A percentile compares a stretch with the other conserved stretches of the same genome.
Evolutionary conservation across 1,284 basidiomycete genomes (phyloP).

Genomic region (Moesziomyces aphidis): DNA sequence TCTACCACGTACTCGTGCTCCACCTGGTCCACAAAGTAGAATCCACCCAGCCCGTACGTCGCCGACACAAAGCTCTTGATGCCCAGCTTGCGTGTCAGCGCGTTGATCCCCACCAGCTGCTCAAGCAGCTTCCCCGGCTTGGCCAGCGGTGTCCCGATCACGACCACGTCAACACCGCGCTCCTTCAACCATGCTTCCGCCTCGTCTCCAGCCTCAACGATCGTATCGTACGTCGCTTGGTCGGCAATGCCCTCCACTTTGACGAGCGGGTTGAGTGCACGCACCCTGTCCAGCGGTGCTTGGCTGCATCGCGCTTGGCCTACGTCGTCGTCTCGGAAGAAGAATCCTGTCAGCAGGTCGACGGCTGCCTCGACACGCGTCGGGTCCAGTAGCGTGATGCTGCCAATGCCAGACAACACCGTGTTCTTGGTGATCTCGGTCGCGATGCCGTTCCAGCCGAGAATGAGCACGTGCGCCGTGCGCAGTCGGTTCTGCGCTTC

Average conservation of each 20-base stretch:
- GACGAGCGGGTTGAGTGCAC: conserved; percentile 91
- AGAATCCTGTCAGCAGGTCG: conserved; percentile 91
- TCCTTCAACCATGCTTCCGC: conserved; percentile 69
- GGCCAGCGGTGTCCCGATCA: conserved; percentile 33
- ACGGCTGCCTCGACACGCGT: conserved; percentile 69
- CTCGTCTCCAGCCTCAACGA: conserved; percentile 33
- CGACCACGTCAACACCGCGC: conserved; percentile 68
- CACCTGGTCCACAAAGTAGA: conserved; percentile 91
- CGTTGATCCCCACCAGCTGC: conserved; percentile 79
- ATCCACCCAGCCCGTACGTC: conserved; percentile 90
- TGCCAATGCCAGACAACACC: conserved; percentile 74
- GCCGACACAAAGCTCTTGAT: conserved; percentile 82
- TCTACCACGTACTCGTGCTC: conserved; percentile 86
- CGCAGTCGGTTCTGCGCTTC: conserved; percentile 98
- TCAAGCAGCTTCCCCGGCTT: not conserved
- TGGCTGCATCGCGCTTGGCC: conserved; percentile 34
- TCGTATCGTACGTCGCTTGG: conserved; percentile 15
- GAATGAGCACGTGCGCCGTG: conserved; percentile 87
- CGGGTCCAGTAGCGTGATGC: conserved; percentile 72
- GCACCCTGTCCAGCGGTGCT: conserved; percentile 73
- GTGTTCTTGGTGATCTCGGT: conserved; percentile 97
- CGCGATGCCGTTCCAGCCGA: conserved; percentile 83
- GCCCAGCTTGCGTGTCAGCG: conserved; percentile 73
- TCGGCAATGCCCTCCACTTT: conserved; percentile 73
- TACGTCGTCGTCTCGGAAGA: conserved; percentile 91